Base-by-base conservation (phyloP, 345 rosid species). In the Euclidium syriacum region DNA sequence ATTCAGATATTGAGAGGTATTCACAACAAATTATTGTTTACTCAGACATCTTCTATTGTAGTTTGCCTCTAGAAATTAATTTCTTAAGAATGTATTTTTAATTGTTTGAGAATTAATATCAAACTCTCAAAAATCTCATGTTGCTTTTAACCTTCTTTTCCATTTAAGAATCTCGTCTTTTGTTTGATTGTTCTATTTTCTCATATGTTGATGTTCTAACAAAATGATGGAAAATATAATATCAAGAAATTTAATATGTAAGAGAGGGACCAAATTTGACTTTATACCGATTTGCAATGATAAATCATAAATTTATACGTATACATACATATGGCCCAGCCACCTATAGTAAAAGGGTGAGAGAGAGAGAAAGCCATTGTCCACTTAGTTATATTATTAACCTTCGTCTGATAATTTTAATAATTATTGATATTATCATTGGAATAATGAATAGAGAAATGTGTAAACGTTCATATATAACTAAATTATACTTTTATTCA, bases 261-360 rank as follows among this genome's bases (percentile, higher is more conserved):
- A 56, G 20, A 10, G 65, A 14, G 35, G 65, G 59, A 40, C 65
- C 65, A 67, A 49, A 48, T 42, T 60, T 60, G 73, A 68, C 67
- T 68, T 52, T 60, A 32, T 43, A 29, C 52, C 65, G 18, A 17
- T 46, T 42, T 58, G n/a, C 42, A 61, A 43, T 4, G 4, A 35
- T 35, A 3, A 5, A 29, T 29, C 8, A 9, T 5, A 29, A 36
- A 43, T 47, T 30, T 46, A 19, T 44, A 66, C 29, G 63, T 14
- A 24, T 19, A 29, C 17, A 6, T 17, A 39, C 10, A 63, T 25
- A 51, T 52, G 60, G 10, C 41, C 50, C 68, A 46, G 26, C 3
- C 68, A 46, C 35, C 3, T 15, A 24, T 42, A 7, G 32, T 43
- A 43, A 34, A 20, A 29, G 10, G 8, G 22, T 48, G 16, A 34